Percentiles rank a stretch among this genome's conserved stretches.
Evolutionary conservation across 164 flowering plant species (phyloP).

Genomic region (Kingdonia uniflora): DNA sequence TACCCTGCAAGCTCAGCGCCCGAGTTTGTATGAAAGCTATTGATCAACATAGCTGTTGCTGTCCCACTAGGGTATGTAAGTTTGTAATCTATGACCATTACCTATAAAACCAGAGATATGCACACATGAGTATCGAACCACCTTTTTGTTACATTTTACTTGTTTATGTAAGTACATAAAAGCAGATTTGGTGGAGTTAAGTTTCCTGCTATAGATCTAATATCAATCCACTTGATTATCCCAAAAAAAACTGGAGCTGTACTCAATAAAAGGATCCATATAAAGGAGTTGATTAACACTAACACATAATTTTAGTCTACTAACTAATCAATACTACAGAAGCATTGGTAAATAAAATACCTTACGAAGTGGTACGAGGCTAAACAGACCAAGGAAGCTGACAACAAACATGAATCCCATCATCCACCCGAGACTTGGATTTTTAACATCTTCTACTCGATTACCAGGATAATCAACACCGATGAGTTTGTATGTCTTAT

Average conservation of each 20-base stretch:
- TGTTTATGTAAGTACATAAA: too few species aligned
- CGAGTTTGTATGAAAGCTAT: slow-evolving; percentile 85
- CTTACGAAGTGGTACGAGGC: slow-evolving; percentile 96
- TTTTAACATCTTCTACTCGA: slow-evolving; percentile 74
- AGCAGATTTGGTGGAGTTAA: too few species aligned
- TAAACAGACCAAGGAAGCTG: slow-evolving; percentile 89
- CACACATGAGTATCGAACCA: not conserved
- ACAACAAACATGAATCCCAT: slow-evolving; percentile 85
- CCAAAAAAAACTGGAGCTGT: too few species aligned
- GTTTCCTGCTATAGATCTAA: too few species aligned
- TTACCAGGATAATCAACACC: slow-evolving; percentile 90
- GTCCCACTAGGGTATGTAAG: slow-evolving; percentile 99
- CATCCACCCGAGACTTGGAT: slow-evolving; percentile 91
- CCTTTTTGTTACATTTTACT: too few species aligned
- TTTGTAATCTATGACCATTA: slow-evolving; percentile 89
- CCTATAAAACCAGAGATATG: slow-evolving; percentile 27
- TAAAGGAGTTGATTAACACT: too few species aligned
- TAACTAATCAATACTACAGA: too few species aligned
- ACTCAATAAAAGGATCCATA: too few species aligned
- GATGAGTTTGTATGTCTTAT: slow-evolving; percentile 76
- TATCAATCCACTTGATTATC: too few species aligned
- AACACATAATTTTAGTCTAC: too few species aligned
- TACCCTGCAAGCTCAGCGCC: slow-evolving; percentile 98
- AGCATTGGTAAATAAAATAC: too few species aligned
- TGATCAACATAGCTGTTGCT: slow-evolving; percentile 94